Percentiles rank a stretch among this genome's conserved stretches.
Conservation (phyloP, 495 filamentous ascomycete genomes). For the Chaetomidium leptoderma region DNA sequence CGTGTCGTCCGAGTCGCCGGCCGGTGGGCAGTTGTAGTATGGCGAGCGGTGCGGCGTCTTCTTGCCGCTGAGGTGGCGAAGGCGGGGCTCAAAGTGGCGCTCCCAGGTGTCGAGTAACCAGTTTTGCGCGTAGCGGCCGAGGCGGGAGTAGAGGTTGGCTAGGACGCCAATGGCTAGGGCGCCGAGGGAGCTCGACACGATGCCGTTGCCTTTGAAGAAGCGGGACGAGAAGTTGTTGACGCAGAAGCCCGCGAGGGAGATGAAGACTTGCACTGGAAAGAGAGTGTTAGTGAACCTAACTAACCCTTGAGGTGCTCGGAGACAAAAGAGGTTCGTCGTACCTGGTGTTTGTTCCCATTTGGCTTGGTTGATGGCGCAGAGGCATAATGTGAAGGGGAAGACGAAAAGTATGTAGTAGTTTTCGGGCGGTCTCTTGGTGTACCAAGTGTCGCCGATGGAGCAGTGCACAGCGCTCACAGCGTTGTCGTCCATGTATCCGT, state of each 20-base stretch:
- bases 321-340: slow-evolving; percentile 48
- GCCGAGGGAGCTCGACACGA: slow-evolving; percentile 78
- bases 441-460: slow-evolving; percentile 32
- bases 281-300: neutral
- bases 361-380: slow-evolving; percentile 82
- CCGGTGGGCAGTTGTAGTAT: slow-evolving; percentile 16
- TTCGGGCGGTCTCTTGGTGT: slow-evolving; percentile 52
- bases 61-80: slow-evolving; percentile 16
- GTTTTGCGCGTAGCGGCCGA: slow-evolving; percentile 48
- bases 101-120: slow-evolving; percentile 33
- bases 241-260: slow-evolving; percentile 80
- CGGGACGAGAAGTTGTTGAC: slow-evolving; percentile 75
- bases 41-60: neutral
- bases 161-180: slow-evolving; percentile 82
- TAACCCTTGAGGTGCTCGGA: no score
- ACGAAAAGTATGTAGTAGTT: slow-evolving; percentile 73
- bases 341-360: slow-evolving; percentile 85
- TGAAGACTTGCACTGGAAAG: slow-evolving; percentile 60
- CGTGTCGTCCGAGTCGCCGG: slow-evolving; percentile 15
- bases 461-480: slow-evolving; percentile 74
- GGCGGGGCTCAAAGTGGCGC: slow-evolving; percentile 22
- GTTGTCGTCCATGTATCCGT: slow-evolving; percentile 71
- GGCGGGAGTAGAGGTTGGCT: slow-evolving; percentile 80
- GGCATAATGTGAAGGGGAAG: slow-evolving; percentile 71
- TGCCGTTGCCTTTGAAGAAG: slow-evolving; percentile 69